Evolutionary conservation across 768 basidiomycete species (phyloP), one percentile per base, ranked within the genome.

Genomic region (Panellus pusillus): DNA sequence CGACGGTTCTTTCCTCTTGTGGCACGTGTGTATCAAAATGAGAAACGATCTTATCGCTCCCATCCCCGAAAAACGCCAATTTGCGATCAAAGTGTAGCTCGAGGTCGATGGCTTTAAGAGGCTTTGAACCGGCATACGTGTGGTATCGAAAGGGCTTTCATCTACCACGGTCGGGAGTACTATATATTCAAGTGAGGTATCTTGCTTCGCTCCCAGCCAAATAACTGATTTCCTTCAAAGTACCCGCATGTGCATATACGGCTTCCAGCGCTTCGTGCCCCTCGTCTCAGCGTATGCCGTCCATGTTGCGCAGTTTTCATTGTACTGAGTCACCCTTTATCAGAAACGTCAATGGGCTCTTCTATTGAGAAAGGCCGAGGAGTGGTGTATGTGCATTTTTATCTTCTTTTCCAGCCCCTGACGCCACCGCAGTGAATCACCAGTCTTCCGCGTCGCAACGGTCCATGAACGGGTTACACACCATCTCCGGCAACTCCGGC

Each of bases 81-180:
- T 87, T 64, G 86, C 82, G 9, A 70, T 84, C 52, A 74, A 78
- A 51, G 82, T 87, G 6, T 90, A 88, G 87, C 66, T 83, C 14
- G 86, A 89, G 68, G 80, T 83, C 27, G 84, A 87, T 63, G 74
- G 69, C 8, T 79, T 91, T 27, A 91, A 64, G 68, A 72, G 29
- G 80, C 82, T 24, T 66, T 90, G 52, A 76, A 86, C 61, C 68
- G 68, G 18, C 89, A 91, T 62, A 82, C 79, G 0, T 91, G 89
- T 65, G 72, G 71, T 13, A 74, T 88, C 39, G 89, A 90, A 67
- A 73, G 81, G 57, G 76, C 85, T 9, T 88, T 80, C 61, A 72
- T 91, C 20, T 90, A 80, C 63, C 80, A 83, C 46, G 87, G 84
- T 37, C 75, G 87, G 42, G 89, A 90, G 60, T 86, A n/a, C n/a